Conservation (phyloP, 1,284 basidiomycete genomes). For the Ceratobasidium sp. region DNA sequence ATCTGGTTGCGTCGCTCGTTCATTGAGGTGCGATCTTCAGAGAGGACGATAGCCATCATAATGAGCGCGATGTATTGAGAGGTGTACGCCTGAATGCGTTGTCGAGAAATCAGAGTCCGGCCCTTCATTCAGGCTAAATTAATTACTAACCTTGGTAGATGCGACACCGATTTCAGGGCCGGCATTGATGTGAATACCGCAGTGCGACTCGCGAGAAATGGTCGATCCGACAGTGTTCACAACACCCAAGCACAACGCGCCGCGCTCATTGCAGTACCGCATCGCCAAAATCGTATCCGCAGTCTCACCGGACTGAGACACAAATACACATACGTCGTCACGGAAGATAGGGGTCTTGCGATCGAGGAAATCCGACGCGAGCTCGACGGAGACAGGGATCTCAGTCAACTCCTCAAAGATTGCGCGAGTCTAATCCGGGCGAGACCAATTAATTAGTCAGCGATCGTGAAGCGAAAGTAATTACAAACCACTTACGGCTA, state of each 20-base stretch:
- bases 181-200: constrained; percentile 99
- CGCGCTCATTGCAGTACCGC: constrained; percentile 96
- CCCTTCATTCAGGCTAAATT: background rate
- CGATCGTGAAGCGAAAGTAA: background rate
- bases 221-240: constrained; percentile 99
- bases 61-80: constrained; percentile 99
- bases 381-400: constrained; percentile 97
- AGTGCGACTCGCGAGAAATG: constrained; percentile 98
- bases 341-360: constrained; percentile 99
- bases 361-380: constrained; percentile 99
- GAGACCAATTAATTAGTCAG: constrained; percentile 8
- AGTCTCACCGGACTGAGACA: constrained; percentile 98
- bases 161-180: constrained; percentile 99
- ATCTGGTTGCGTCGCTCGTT: constrained; percentile 92
- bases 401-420: constrained; percentile 99
- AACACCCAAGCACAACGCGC: constrained; percentile 95
- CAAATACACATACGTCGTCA: constrained; percentile 97
- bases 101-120: background rate
- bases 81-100: constrained; percentile 84
- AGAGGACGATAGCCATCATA: constrained; percentile 98
- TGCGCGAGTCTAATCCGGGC: constrained; percentile 75
- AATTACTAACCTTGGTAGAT: constrained; percentile 87
- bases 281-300: constrained; percentile 98
- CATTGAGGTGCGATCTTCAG: constrained; percentile 96
- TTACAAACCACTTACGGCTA: constrained; percentile 69